Evolutionary conservation across 306 rosid species (phyloP).

Genomic region (Begonia peltatifolia): DNA sequence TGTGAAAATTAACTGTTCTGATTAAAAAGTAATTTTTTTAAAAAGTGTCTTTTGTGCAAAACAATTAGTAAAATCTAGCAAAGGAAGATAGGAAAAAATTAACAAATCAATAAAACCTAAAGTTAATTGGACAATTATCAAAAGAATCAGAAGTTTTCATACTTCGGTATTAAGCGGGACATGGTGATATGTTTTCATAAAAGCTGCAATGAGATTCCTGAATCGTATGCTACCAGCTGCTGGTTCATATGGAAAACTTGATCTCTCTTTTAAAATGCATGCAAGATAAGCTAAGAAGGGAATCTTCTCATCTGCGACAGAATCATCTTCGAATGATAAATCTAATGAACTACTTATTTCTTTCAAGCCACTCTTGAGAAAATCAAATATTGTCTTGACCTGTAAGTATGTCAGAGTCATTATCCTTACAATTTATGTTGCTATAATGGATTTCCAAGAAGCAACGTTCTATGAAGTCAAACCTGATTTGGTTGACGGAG

Average conservation of each 20-base stretch:
- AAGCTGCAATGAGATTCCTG: slow-evolving; percentile 80
- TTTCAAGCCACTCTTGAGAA: slow-evolving; percentile 81
- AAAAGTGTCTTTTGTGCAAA: too few relatives aligned
- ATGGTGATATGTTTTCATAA: slow-evolving; percentile 90
- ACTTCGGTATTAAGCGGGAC: slow-evolving; percentile 62
- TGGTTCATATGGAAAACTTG: slow-evolving; percentile 72
- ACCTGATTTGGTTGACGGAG: slow-evolving; percentile 96
- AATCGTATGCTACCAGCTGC: slow-evolving; percentile 88
- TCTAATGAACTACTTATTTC: slow-evolving; percentile 91
- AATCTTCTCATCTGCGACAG: slow-evolving; percentile 98
- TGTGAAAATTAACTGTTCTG: too few relatives aligned
- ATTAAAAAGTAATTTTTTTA: too few relatives aligned
- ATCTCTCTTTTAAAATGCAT: slow-evolving; percentile 44
- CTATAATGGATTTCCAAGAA: neutral
- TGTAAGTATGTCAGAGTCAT: slow-evolving; percentile 28
- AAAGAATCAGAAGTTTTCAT: slow-evolving; percentile 23
- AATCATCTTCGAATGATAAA: slow-evolving; percentile 82
- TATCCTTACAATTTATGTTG: slow-evolving; percentile 4
- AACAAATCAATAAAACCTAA: too few relatives aligned
- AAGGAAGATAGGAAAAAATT: too few relatives aligned
- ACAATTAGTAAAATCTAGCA: too few relatives aligned
- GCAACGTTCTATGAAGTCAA: slow-evolving; percentile 13
- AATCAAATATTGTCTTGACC: slow-evolving; percentile 84
- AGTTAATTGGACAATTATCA: neutral
- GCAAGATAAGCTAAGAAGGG: slow-evolving; percentile 85